Evolutionary conservation across 495 filamentous ascomycete species (phyloP), one percentile per base, ranked within the genome.

Genomic region (Neurospora cerealis): DNA sequence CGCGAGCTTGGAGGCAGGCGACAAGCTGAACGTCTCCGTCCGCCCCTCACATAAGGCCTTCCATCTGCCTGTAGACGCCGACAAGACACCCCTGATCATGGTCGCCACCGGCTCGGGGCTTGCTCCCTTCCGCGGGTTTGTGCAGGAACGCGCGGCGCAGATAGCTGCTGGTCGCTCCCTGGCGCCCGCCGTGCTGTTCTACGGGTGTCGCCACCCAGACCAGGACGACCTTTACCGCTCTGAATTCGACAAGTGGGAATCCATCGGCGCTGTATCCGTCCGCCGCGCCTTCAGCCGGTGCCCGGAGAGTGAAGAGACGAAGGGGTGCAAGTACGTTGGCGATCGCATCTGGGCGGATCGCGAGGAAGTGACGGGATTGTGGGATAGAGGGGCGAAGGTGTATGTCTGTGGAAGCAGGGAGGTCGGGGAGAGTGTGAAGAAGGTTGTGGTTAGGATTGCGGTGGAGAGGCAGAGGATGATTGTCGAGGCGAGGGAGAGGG

Each of bases 101-200:
- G 83, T 91, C 42, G 88, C 84, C 5, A 82, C 84, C 0, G 70
- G 90, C 79, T 38, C 90, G 69, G 76, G 91, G 0, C 78, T 93
- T 11, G 91, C 91, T 0, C 91, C 91, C 0, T 92, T 93, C 85
- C 86, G 90, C 0, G 91, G 89, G 7, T 93, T 93, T 78, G 74
- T 92, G 13, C 88, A 93, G 79, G 90, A 93, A 73, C 89, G 91
- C 11, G 88, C 87, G 0, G 84, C 84, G 41, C 85, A 85, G 77
- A 83, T 89, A 32, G 83, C 81, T 19, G 85, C 85, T 0, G 88
- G 88, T 1, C 81, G 84, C 19, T 81, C 80, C 32, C 82, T 92
- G 0, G 90, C 87, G 0, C 86, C 83, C 3, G 90, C 90, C 0
- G 60, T 92, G 13, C 81, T 93, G 3, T 92, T 91, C 78, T 81